These are phyloP conservation scores for Rhododendron henanense DNA, from an alignment of 148 eudicot genomes.

Conservation along the genomic window DNA sequence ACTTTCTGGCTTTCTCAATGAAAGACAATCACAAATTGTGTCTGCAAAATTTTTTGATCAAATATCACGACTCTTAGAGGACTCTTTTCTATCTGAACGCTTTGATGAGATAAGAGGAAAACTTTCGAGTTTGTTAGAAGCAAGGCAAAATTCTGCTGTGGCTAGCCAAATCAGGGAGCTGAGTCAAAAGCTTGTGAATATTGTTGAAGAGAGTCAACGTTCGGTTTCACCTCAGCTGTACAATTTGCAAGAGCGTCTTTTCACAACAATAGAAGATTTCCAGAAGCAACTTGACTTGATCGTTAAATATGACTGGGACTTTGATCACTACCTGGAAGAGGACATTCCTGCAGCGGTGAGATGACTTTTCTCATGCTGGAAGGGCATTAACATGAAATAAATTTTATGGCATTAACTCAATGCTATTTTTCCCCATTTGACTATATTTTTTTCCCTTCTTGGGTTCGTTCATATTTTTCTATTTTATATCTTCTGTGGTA, in stretches of 20 bases:
- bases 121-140: slow-evolving; percentile 62
- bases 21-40: slow-evolving; percentile 62
- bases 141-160: slow-evolving; percentile 52
- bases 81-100: slow-evolving; percentile 56
- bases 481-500: neutral
- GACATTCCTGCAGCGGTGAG: slow-evolving; percentile 99
- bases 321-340: slow-evolving; percentile 89
- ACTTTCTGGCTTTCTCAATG: slow-evolving; percentile 84
- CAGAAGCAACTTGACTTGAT: slow-evolving; percentile 93
- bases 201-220: slow-evolving; percentile 86
- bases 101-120: slow-evolving; percentile 65
- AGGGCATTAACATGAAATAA: slow-evolving; percentile 13
- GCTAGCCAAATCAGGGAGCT: slow-evolving; percentile 74
- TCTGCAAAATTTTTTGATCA: slow-evolving; percentile 77
- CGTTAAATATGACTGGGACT: slow-evolving; percentile 94
- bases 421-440: neutral
- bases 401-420: neutral
- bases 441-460: neutral
- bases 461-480: neutral
- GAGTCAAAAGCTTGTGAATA: slow-evolving; percentile 76
- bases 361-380: slow-evolving; percentile 54
- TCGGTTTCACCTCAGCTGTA: slow-evolving; percentile 80
- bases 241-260: slow-evolving; percentile 77
- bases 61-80: slow-evolving; percentile 67
- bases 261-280: slow-evolving; percentile 73